Evolutionary conservation across 2,329 filamentous ascomycete genomes (phyloP).

Genomic region (Davidsoniella australis): DNA sequence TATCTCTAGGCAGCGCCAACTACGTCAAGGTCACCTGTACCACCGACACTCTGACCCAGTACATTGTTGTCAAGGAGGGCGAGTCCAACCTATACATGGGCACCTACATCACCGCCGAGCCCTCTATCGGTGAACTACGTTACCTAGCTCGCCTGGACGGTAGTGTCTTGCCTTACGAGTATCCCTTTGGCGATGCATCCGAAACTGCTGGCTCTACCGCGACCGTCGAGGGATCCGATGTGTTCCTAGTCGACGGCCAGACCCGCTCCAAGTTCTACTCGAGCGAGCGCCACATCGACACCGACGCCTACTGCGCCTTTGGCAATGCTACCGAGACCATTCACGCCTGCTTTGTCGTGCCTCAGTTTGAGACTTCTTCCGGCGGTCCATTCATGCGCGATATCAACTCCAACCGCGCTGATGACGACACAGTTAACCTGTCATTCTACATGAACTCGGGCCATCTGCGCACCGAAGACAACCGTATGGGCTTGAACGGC

Average conservation of each 20-base stretch:
- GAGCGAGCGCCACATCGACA: slow-evolving; percentile 52
- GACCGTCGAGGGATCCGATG: slow-evolving; percentile 39
- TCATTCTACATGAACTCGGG: slow-evolving; percentile 55
- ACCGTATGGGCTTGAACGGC: slow-evolving; percentile 45
- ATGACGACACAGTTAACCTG: slow-evolving; percentile 32
- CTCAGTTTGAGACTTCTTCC: slow-evolving; percentile 40
- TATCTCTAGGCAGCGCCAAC: slow-evolving; percentile 16
- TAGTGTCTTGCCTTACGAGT: slow-evolving; percentile 31
- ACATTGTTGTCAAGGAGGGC: slow-evolving; percentile 43
- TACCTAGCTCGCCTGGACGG: slow-evolving; percentile 45
- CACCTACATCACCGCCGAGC: slow-evolving; percentile 42
- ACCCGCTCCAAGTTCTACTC: slow-evolving; percentile 57
- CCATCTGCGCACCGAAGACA: slow-evolving; percentile 45
- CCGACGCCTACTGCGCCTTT: slow-evolving; percentile 44
- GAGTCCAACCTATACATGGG: slow-evolving; percentile 43
- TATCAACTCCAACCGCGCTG: slow-evolving; percentile 48
- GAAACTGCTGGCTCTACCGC: slow-evolving; percentile 34
- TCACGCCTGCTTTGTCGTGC: slow-evolving; percentile 44
- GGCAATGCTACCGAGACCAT: slow-evolving; percentile 27
- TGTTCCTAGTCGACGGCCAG: slow-evolving; percentile 41
- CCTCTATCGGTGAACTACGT: slow-evolving; percentile 40
- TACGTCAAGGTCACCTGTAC: slow-evolving; percentile 46
- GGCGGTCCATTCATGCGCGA: slow-evolving; percentile 51
- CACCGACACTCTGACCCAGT: slow-evolving; percentile 44
- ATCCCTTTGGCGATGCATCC: slow-evolving; percentile 37